Percentiles rank a stretch among this genome's conserved stretches.
phyloP scores from a whole-genome alignment of 148 eudicot species.

The Fallopia convolvulus region DNA sequence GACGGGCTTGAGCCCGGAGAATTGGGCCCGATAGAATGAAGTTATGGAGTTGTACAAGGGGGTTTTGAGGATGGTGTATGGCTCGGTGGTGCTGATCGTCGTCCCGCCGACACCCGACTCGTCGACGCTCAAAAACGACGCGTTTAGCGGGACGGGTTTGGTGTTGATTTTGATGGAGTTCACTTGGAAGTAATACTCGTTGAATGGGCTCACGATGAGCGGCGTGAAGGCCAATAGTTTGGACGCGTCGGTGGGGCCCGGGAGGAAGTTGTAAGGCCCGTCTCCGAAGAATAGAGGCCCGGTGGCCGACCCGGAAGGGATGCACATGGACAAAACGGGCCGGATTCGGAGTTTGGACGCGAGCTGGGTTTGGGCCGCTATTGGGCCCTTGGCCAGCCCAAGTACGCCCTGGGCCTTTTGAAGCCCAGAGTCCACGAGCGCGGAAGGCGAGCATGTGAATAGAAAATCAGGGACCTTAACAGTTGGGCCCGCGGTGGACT shows the following conservation, averaged over 20 bases:
- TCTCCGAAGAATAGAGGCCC: conserved; percentile 58
- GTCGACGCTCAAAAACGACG: conserved; percentile 21
- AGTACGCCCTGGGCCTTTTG: conserved; percentile 50
- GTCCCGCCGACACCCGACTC: conserved; percentile 24
- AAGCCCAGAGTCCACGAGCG: conserved; percentile 28
- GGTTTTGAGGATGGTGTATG: conserved; percentile 29
- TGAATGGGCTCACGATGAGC: conserved; percentile 31
- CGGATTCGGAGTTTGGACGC: conserved; percentile 27
- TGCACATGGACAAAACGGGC: conserved; percentile 39
- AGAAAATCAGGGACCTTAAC: conserved; percentile 27
- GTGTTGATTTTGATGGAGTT: conserved; percentile 34
- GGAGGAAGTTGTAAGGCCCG: conserved; percentile 19
- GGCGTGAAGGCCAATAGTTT: conserved; percentile 29
- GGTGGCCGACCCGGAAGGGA: conserved; percentile 22
- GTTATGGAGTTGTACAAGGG: conserved; percentile 25
- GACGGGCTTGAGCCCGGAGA: conserved; percentile 18
- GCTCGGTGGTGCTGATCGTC: conserved; percentile 21
- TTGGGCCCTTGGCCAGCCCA: conserved; percentile 41
- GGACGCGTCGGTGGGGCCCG: conserved; percentile 23
- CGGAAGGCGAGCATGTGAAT: conserved; percentile 46
- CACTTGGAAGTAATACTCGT: conserved; percentile 40
- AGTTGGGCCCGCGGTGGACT: conserved; percentile 22
- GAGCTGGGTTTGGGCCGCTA: conserved; percentile 39
- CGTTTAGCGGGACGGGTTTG: conserved; percentile 28
- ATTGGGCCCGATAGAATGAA: conserved; percentile 11